Conservation (phyloP, 495 filamentous ascomycete genomes). For the Rusavskia elegans region DNA sequence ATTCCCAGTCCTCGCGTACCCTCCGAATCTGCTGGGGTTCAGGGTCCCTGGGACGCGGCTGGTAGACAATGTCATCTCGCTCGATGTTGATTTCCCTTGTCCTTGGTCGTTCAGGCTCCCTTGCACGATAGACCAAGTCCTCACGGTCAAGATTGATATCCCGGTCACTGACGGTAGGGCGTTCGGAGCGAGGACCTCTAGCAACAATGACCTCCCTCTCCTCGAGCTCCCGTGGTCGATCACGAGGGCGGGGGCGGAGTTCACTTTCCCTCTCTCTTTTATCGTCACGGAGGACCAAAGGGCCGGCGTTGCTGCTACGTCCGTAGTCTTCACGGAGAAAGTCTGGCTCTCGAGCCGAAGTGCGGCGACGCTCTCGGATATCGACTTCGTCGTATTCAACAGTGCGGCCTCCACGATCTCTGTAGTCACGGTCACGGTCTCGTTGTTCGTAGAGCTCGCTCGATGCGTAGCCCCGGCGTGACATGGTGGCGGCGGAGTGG, state of each 20-base stretch:
- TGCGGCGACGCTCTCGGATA: constrained; percentile 19
- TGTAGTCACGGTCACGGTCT: constrained; percentile 27
- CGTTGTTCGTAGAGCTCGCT: constrained; percentile 20
- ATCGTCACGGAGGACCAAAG: constrained; percentile 28
- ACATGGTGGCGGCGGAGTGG: constrained; percentile 8
- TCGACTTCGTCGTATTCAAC: constrained; percentile 17
- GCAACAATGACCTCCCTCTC: constrained; percentile 9
- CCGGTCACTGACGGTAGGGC: neutral
- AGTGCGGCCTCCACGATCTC: constrained; percentile 8
- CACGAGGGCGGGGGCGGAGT: constrained; percentile 1
- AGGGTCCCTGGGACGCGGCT: constrained; percentile 5
- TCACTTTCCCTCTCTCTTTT: constrained; percentile 5
- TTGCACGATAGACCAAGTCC: neutral
- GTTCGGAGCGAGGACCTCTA: neutral
- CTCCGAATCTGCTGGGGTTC: constrained; percentile 8
- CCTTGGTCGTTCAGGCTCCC: constrained; percentile 5
- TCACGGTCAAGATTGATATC: neutral
- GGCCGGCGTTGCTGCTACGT: constrained; percentile 22
- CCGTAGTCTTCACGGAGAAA: constrained; percentile 40
- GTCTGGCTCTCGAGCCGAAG: constrained; percentile 27
- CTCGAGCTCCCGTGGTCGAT: constrained; percentile 8
- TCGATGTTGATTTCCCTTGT: constrained; percentile 9
- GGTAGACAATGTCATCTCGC: constrained; percentile 11
- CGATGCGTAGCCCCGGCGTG: constrained; percentile 11
- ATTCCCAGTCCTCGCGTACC: constrained; percentile 5